Percentiles rank a stretch among this genome's conserved stretches.
Conservation (phyloP, 2,329 filamentous ascomycete genomes). For the Alternaria solani region DNA sequence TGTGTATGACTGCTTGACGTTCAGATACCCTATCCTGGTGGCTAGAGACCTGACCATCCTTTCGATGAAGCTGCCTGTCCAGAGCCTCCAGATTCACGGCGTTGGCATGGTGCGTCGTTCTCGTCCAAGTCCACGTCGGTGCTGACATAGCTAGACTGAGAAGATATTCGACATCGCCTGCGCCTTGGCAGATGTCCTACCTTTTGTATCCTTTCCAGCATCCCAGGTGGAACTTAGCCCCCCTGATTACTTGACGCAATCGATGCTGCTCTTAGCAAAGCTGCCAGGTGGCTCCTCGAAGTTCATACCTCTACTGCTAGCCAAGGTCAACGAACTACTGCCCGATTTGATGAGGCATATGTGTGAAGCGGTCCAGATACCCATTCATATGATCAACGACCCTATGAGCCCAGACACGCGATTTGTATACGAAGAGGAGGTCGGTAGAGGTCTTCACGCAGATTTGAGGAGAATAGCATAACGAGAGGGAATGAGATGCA, state of each 20-base stretch:
- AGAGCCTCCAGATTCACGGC: slow-evolving; percentile 37
- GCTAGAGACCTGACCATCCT: slow-evolving; percentile 66
- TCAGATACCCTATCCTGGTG: slow-evolving; percentile 70
- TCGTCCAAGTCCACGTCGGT: background rate
- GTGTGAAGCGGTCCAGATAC: slow-evolving; percentile 25
- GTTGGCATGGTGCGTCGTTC: slow-evolving; percentile 35
- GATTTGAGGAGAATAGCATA: background rate
- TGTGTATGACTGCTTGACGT: slow-evolving; percentile 65
- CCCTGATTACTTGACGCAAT: slow-evolving; percentile 30
- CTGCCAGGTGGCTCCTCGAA: slow-evolving; percentile 34
- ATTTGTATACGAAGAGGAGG: slow-evolving; percentile 39
- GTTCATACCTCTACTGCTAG: slow-evolving; percentile 37
- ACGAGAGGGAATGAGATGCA: background rate
- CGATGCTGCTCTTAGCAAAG: slow-evolving; percentile 27
- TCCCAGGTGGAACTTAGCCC: slow-evolving; percentile 28
- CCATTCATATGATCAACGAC: slow-evolving; percentile 13
- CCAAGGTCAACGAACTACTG: slow-evolving; percentile 37
- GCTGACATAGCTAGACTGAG: slow-evolving; percentile 31
- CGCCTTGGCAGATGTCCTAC: slow-evolving; percentile 38
- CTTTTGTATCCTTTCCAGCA: slow-evolving; percentile 27
- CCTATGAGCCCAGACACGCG: slow-evolving; percentile 36
- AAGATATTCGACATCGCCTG: slow-evolving; percentile 45
- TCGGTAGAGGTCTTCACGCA: slow-evolving; percentile 28
- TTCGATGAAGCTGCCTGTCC: slow-evolving; percentile 31
- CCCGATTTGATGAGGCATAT: slow-evolving; percentile 30